Conservation (phyloP, 176 grass and related monocot species). For the Eremochloa ophiuroides region DNA sequence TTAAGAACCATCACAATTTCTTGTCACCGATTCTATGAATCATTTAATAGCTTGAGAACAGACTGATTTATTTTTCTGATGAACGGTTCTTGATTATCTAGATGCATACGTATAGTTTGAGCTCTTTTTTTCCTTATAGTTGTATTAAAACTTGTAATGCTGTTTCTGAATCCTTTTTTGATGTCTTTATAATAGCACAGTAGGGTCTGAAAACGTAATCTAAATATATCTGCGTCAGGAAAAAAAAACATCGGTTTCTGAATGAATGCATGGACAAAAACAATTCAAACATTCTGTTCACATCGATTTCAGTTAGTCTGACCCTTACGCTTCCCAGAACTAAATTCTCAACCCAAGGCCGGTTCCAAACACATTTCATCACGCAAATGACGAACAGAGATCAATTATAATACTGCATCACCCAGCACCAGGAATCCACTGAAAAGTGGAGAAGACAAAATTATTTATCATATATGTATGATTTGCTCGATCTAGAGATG, state of each 20-base stretch:
- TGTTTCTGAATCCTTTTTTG: background rate
- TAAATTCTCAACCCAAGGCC: background rate
- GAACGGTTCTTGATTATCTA: background rate
- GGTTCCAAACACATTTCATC: constrained; percentile 24
- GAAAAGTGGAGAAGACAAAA: constrained; percentile 4
- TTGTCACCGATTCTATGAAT: background rate
- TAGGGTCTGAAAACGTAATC: background rate
- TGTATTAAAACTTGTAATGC: background rate
- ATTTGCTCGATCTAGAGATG: constrained; percentile 2
- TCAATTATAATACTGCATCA: background rate
- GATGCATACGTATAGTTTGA: too few species aligned
- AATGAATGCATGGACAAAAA: background rate
- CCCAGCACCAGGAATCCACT: constrained; percentile 9
- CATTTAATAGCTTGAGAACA: background rate
- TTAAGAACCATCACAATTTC: background rate
- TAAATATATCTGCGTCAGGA: background rate
- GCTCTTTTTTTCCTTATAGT: background rate
- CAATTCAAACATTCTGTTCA: constrained; percentile 33
- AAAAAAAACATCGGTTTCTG: background rate
- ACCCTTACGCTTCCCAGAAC: constrained; percentile 13
- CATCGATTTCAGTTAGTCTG: constrained; percentile 7
- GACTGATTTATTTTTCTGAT: background rate
- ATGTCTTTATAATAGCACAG: background rate
- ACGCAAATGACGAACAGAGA: constrained; percentile 28
- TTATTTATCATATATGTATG: background rate